phyloP scores from a whole-genome alignment of 2,329 filamentous ascomycete species.

The Phyllosticta paracitricarpa region DNA sequence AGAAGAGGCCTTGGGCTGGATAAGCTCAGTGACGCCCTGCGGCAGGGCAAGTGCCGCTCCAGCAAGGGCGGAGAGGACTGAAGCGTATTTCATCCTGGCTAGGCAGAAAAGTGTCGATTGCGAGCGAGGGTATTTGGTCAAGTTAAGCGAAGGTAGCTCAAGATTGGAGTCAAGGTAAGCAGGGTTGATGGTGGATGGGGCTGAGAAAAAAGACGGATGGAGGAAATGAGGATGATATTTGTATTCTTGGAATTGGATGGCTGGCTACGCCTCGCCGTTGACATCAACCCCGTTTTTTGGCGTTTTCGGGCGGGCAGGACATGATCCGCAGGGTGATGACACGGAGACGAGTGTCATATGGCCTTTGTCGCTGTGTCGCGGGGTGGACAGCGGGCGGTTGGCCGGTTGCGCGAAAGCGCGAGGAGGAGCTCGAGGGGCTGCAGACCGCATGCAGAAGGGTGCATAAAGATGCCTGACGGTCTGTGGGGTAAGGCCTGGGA shows the following conservation, averaged over 20 bases:
- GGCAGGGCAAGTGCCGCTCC: constrained; percentile 21
- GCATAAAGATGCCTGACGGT: not conserved
- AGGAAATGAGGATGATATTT: constrained; percentile 6
- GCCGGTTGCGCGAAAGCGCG: constrained; percentile 4
- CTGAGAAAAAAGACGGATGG: not conserved
- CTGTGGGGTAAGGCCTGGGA: constrained; percentile 6
- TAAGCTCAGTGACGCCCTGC: constrained; percentile 22
- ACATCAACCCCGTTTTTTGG: not conserved
- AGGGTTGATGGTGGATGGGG: not conserved
- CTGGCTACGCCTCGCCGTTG: not conserved
- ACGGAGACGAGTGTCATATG: not conserved
- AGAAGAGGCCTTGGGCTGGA: constrained; percentile 37
- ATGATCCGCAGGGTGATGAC: constrained; percentile 5
- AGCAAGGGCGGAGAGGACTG: constrained; percentile 20
- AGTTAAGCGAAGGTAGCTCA: constrained; percentile 2
- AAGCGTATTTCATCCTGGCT: constrained; percentile 24
- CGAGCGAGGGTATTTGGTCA: constrained; percentile 1
- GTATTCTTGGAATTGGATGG: constrained; percentile 6
- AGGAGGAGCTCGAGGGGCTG: not conserved
- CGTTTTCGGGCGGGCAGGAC: not conserved
- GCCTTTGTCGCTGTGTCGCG: not conserved
- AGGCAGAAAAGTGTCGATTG: constrained; percentile 1
- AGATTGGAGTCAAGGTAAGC: not conserved
- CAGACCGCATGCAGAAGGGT: constrained; percentile 8
- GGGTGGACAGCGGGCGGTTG: not conserved